Evolutionary conservation across 2,329 filamentous ascomycete species (phyloP), one percentile per base, ranked within the genome.

Genomic region (Pestalotiopsis sp.): DNA sequence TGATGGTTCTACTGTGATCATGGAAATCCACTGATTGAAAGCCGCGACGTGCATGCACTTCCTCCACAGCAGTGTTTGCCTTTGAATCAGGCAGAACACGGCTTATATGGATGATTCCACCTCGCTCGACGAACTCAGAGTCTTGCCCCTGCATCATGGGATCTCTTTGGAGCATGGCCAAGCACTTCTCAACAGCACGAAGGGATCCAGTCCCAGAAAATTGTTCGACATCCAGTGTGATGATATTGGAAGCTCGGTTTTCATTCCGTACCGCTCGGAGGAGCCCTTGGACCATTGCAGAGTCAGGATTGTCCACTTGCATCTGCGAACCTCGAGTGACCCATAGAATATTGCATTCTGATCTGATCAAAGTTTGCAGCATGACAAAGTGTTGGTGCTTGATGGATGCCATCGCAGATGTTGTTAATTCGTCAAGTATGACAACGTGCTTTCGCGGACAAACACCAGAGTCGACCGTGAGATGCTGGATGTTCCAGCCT

Each of bases 1-100:
- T 63, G n/a, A 70, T 30, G 4, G 30, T 65, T 1, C 52, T 67
- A 11, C 48, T 13, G 9, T 26, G n/a, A 11, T 71, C 71, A 5
- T 77, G 81, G 65, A 81, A 84, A 0, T 73, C 72, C 3, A 63
- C 40, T 7, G 7, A 4, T 3, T 11, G 14, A 17, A 17, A 17
- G 13, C 14, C n/a, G 13, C 13, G 5, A 5, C 13, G 40, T 48
- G 13, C 40, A 13, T 13, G 40, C 5, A 17, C 13, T 17, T 14
- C 11, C n/a, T 48, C 40, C 2, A 48, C 40, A 17, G 11, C 11
- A 48, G 13, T 48, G 40, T 17, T 48, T 13, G 13, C 11, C 5
- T 14, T 13, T 17, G 11, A 13, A 48, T 48, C 40, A 14, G 40
- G 40, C 11, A 48, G 5, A 17, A 48, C 13, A 5, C 40, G 11